These are phyloP conservation scores for Calonectria honghensis DNA, from an alignment of 2,329 filamentous ascomycete genomes.

Conservation along the genomic window DNA sequence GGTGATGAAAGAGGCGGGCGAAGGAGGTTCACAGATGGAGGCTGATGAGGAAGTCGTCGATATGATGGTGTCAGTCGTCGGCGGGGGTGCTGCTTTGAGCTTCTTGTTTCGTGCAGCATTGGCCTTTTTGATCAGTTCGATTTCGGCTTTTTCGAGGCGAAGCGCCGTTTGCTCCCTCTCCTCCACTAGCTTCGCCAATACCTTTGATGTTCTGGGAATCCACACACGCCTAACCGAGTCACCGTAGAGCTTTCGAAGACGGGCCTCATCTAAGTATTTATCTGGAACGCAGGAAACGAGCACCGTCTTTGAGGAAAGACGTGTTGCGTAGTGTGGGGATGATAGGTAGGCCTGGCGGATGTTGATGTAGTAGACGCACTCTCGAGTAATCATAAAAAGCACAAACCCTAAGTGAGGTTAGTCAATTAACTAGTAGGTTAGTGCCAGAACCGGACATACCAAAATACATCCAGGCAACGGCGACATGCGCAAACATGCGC, in stretches of 20 bases:
- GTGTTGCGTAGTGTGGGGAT: constrained; percentile 87
- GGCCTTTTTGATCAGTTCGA: constrained; percentile 86
- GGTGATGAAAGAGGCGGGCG: constrained; percentile 42
- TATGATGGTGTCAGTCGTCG: background rate
- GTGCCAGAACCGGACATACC: constrained; percentile 47
- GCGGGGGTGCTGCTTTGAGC: constrained; percentile 25
- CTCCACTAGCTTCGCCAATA: constrained; percentile 87
- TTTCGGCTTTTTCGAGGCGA: constrained; percentile 90
- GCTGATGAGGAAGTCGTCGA: constrained; percentile 33
- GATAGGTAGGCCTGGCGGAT: constrained; percentile 93
- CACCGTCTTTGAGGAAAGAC: constrained; percentile 92
- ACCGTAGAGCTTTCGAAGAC: constrained; percentile 87
- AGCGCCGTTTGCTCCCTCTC: constrained; percentile 87
- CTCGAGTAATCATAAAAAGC: constrained; percentile 90
- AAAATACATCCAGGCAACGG: constrained; percentile 87
- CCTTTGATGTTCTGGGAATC: constrained; percentile 85
- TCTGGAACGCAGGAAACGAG: constrained; percentile 91
- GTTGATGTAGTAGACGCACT: constrained; percentile 94
- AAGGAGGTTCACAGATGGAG: constrained; percentile 40
- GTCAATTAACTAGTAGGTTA: background rate
- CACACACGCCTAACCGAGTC: constrained; percentile 88
- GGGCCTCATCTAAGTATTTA: constrained; percentile 84
- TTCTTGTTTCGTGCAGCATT: constrained; percentile 82
- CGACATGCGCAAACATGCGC: constrained; percentile 87
- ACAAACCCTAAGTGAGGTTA: constrained; percentile 78